Evolutionary conservation across 768 basidiomycete genomes (phyloP), one percentile per base, ranked within the genome.

Genomic region (Hericium coralloides): DNA sequence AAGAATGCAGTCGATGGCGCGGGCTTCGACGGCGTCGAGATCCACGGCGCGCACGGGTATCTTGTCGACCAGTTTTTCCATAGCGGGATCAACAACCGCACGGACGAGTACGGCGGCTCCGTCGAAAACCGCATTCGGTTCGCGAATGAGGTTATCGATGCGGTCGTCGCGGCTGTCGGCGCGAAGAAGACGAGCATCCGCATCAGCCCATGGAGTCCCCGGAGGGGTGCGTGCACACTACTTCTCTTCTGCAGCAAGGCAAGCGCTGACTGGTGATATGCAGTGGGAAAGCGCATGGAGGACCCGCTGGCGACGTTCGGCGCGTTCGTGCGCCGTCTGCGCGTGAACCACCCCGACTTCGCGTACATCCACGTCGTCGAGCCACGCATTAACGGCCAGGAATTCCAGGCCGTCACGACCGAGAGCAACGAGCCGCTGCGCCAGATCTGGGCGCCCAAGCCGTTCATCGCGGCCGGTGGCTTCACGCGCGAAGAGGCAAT

Each of bases 111-210:
- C 60, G 79, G 79, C 10, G 79, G 78, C 2, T 69, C 68, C 31
- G 59, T 76, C 39, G 74, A 76, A 65, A 78, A 78, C 66, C 71
- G 79, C n/a, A 60, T 64, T 0, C 67, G 75, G 6, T 75, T 79
- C 65, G 58, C 65, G 7, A 60, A 73, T 26, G 71, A 75, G 60
- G 66, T 75, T 53, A 60, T 73, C n/a, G 65, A 72, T 23, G 73
- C 72, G 7, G 65, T 74, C 43, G 55, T 62, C 31, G 59, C 63
- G 2, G 72, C 73, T 12, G 65, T 75, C 55, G 76, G 76, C 2
- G 63, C 67, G 25, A 66, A 72, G 26, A 65, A 66, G 38, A 65
- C 67, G 36, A 74, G 68, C 7, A 64, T 76, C 52, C 70, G 73
- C 6, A 39, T 75, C n/a, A 67, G 67, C 55, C 72, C 67, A 20